Evolutionary conservation across 1,284 basidiomycete species (phyloP).

Genomic region (Clitocybe nebularis): DNA sequence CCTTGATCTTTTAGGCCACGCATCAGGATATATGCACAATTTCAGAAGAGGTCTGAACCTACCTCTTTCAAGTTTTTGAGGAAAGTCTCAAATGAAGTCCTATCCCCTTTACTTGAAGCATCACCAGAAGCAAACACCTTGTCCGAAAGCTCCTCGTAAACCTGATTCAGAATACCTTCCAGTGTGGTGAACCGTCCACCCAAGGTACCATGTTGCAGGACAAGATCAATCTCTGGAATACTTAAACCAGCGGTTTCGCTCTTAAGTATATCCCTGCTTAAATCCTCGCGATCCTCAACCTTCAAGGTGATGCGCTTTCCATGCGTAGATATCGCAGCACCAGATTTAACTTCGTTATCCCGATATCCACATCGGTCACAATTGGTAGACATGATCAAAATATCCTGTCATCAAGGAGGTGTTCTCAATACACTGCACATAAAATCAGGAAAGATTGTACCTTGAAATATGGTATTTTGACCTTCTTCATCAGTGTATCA

Average conservation of each 20-base stretch:
- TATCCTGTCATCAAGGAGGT: slow-evolving; percentile 58
- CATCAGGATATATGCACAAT: slow-evolving; percentile 5
- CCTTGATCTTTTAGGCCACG: slow-evolving; percentile 58
- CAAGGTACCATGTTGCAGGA: slow-evolving; percentile 89
- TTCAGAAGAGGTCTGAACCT: slow-evolving; percentile 15
- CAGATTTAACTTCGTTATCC: slow-evolving; percentile 97
- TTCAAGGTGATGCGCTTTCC: slow-evolving; percentile 88
- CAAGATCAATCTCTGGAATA: slow-evolving; percentile 95
- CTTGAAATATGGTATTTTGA: slow-evolving; percentile 98
- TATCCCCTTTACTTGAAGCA: slow-evolving; percentile 46
- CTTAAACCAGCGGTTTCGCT: slow-evolving; percentile 88
- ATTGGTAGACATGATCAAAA: slow-evolving; percentile 98
- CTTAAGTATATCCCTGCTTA: slow-evolving; percentile 94
- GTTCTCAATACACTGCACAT: too few relatives aligned
- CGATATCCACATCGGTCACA: slow-evolving; percentile 94
- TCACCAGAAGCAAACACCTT: slow-evolving; percentile 88
- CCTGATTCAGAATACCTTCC: slow-evolving; percentile 92
- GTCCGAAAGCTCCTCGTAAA: slow-evolving; percentile 92
- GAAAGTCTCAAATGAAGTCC: slow-evolving; percentile 70
- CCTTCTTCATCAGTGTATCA: slow-evolving; percentile 93
- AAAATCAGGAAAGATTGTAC: slow-evolving; percentile 40
- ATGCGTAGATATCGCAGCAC: slow-evolving; percentile 80
- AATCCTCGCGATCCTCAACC: slow-evolving; percentile 91
- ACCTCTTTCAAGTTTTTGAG: slow-evolving; percentile 78
- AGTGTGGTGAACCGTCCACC: slow-evolving; percentile 98